Evolutionary conservation across 1,284 basidiomycete genomes (phyloP), one percentile per base, ranked within the genome.

Genomic region (Marasmius oreades): DNA sequence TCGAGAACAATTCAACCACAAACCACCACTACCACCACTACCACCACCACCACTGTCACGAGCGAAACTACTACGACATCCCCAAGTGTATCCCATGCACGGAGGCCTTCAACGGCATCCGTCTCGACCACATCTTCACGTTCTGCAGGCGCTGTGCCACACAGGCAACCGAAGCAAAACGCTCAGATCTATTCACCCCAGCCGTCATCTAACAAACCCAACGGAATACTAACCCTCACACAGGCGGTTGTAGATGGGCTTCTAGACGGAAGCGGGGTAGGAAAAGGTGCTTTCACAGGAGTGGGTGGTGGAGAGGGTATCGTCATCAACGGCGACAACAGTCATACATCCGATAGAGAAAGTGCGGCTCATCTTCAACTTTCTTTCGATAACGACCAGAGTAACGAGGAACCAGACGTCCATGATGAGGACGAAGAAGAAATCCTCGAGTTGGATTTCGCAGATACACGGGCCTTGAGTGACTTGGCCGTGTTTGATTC

Each of bases 401-500:
- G 18, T 10, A 26, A 8, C 14, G 53, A 55, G 14, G 53, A 33
- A 10, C 4, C 10, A 12, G 54, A 56, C 18, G 54, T 45, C 7
- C 45, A 26, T 1, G 53, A 58, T 12, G 58, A 59, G 5, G 58
- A 56, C 14, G 55, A 59, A 3, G 60, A 61, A 24, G 53, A 52
- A n/a, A 61, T 61, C n/a, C 39, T 59, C 14, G 60, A 61, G 28
- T 43, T 61, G n/a, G 57, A 61, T 43, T 61, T 61, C 37, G 52
- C 57, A 14, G 60, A 61, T 45, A 61, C 60, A 22, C 51, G 36
- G 14, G 60, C 57, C 18, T 47, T 61, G 37, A 55, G 53, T 26
- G 55, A 59, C 34, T 37, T 58, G 36, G 48, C 26, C 34, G 47
- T 43, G 10, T 61, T 58, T 46, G 56, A 60, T 22, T 34, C 12